These are phyloP conservation scores for Glutinoglossum americanum DNA, from an alignment of 495 filamentous ascomycete species.

Conservation along the genomic window DNA sequence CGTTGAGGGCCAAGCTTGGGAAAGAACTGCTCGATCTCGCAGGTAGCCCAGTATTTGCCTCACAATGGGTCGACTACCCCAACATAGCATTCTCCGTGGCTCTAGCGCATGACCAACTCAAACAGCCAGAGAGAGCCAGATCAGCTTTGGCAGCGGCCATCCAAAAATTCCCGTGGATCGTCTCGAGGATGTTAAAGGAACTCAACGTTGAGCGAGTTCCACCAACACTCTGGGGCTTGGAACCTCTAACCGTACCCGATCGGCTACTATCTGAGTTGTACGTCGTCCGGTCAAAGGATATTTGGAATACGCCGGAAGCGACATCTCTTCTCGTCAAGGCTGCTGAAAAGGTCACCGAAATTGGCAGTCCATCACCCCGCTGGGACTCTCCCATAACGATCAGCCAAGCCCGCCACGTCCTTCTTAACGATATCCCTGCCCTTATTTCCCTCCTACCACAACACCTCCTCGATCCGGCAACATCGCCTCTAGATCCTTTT, in stretches of 20 bases:
- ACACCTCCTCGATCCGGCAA: not conserved
- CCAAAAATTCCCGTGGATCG: constrained; percentile 59
- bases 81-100: constrained; percentile 54
- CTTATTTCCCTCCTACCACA: not conserved
- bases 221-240: constrained; percentile 57
- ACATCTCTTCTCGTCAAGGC: constrained; percentile 50
- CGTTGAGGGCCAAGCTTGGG: constrained; percentile 57
- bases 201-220: constrained; percentile 52
- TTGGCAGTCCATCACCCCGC: not conserved
- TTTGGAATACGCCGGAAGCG: constrained; percentile 72
- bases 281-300: constrained; percentile 54
- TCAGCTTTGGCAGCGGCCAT: constrained; percentile 42
- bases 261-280: constrained; percentile 61
- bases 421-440: not conserved
- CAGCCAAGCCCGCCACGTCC: not conserved
- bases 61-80: constrained; percentile 26
- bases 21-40: constrained; percentile 53
- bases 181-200: constrained; percentile 50
- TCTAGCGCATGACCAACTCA: constrained; percentile 49
- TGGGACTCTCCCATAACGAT: not conserved
- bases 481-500: not conserved
- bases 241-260: constrained; percentile 44
- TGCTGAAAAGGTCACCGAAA: constrained; percentile 18
- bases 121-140: constrained; percentile 40
- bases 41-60: constrained; percentile 31